A percentile compares a stretch with the other conserved stretches of the same genome.
Evolutionary conservation across 352 stramenopile species (phyloP).

Genomic region (Phytopythium delawarense): DNA sequence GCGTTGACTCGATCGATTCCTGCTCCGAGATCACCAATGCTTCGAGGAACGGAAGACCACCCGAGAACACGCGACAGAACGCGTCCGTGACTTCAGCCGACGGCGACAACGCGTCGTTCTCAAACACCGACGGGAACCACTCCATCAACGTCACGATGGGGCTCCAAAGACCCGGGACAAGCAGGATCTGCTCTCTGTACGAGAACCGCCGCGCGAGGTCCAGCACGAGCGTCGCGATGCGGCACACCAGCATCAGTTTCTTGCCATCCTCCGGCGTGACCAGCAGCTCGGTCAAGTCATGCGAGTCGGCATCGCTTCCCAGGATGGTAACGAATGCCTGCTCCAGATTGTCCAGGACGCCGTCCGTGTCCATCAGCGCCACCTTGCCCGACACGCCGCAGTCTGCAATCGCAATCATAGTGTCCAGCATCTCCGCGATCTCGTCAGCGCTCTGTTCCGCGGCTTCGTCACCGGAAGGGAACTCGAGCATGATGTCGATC

Average conservation of each 20-base stretch:
- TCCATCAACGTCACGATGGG: conserved; percentile 29
- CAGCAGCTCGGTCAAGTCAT: conserved; percentile 14
- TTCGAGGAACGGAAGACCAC: conserved; percentile 51
- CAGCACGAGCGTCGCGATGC: conserved; percentile 52
- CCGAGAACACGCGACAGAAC: conserved; percentile 29
- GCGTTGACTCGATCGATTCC: background rate
- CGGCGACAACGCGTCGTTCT: conserved; percentile 8
- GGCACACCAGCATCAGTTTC: conserved; percentile 45
- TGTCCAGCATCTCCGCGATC: conserved; percentile 45
- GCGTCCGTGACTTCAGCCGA: conserved; percentile 23
- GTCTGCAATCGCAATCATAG: conserved; percentile 56
- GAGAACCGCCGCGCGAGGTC: conserved; percentile 26
- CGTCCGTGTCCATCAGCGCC: conserved; percentile 43
- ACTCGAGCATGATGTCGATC: conserved; percentile 52
- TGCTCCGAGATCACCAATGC: conserved; percentile 30
- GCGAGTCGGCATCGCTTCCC: conserved; percentile 5
- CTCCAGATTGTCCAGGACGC: conserved; percentile 43
- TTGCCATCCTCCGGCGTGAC: conserved; percentile 21
- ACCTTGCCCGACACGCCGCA: conserved; percentile 39
- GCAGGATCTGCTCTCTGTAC: conserved; percentile 46
- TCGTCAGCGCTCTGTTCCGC: conserved; percentile 4
- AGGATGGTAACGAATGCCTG: conserved; percentile 23
- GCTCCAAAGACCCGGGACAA: conserved; percentile 20
- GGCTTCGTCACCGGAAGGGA: conserved; percentile 21
- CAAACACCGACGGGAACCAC: conserved; percentile 48